Conservation (phyloP, 2,329 filamentous ascomycete species). For the Alternaria sp. region DNA sequence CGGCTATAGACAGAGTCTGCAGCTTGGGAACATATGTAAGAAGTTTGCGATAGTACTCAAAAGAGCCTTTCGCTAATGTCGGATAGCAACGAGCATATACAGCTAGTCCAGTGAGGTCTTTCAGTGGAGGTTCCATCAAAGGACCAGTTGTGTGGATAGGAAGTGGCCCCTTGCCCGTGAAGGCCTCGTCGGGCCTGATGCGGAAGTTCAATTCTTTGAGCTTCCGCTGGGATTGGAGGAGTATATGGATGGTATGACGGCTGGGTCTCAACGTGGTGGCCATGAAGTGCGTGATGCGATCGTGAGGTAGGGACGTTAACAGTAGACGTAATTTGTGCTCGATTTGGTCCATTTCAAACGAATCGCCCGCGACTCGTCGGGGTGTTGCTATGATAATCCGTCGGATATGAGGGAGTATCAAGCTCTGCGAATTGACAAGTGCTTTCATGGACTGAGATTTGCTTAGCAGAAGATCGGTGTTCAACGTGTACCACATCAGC, state of each 20-base stretch:
- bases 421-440: background rate
- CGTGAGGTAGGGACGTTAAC: background rate
- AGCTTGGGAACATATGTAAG: background rate
- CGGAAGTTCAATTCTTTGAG: background rate
- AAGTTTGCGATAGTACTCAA: background rate
- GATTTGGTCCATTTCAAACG: background rate
- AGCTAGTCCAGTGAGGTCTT: background rate
- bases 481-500: background rate
- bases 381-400: background rate
- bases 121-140: background rate
- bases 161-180: background rate
- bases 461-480: background rate
- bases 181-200: background rate
- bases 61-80: background rate
- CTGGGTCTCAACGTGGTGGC: background rate
- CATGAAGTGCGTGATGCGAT: background rate
- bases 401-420: background rate
- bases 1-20: background rate
- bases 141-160: background rate
- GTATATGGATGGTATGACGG: background rate
- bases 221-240: background rate
- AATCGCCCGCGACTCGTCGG: background rate
- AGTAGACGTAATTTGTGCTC: background rate
- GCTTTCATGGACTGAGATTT: background rate
- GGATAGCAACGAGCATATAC: background rate